Percentiles rank a stretch among this genome's conserved stretches.
These are phyloP conservation scores for Geoglossum glabrum DNA, from an alignment of 495 filamentous ascomycete species.

Conservation along the genomic window DNA sequence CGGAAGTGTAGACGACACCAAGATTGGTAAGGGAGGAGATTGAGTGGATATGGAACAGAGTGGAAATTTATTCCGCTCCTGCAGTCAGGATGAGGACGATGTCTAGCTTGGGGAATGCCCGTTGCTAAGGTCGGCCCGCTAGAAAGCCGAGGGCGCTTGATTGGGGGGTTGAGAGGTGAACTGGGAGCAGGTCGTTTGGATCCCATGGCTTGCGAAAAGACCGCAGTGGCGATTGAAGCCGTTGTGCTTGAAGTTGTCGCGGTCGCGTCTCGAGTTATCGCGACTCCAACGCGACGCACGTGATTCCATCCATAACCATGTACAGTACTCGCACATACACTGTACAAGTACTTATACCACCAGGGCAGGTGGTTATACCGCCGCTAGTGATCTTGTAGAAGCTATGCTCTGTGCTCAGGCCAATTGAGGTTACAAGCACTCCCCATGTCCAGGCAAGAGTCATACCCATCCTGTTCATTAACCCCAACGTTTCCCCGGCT, in stretches of 20 bases:
- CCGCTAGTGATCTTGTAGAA: too few relatives aligned
- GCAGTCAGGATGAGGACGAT: slow-evolving; percentile 6
- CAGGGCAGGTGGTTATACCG: too few relatives aligned
- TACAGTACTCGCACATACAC: too few relatives aligned
- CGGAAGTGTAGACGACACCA: slow-evolving; percentile 9
- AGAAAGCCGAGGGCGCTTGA: background rate
- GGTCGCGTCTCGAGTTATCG: background rate
- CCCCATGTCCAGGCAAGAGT: too few relatives aligned
- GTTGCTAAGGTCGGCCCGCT: background rate
- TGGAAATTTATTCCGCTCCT: slow-evolving; percentile 9
- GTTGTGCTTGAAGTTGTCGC: background rate
- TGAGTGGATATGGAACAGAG: slow-evolving; percentile 8
- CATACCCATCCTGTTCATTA: too few relatives aligned
- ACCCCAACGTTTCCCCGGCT: too few relatives aligned
- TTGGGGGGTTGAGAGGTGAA: background rate
- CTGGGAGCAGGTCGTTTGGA: background rate
- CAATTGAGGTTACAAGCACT: too few relatives aligned
- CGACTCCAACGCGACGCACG: background rate
- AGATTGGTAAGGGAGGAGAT: slow-evolving; percentile 8
- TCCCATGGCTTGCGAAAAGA: background rate
- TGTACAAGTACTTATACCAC: too few relatives aligned
- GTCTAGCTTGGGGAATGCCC: background rate
- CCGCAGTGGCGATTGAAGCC: too few relatives aligned
- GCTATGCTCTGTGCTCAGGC: too few relatives aligned
- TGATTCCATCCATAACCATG: too few relatives aligned